Base-by-base conservation (phyloP, 2,329 filamentous ascomycete species). In the Apiospora aurea region DNA sequence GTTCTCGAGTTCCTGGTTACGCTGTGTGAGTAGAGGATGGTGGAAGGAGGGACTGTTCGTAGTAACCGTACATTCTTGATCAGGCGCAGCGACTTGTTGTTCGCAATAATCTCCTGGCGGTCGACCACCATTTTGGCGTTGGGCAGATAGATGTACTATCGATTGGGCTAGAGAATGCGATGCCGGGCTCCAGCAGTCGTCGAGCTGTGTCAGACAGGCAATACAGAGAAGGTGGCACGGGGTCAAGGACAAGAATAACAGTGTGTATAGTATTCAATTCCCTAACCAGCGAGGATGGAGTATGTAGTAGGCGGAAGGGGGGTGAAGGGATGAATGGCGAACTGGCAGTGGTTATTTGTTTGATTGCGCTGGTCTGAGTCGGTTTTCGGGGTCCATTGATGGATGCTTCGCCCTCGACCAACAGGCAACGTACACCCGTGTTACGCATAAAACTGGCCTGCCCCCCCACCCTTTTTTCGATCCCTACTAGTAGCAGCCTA, bases 11-110 rank as follows among this genome's bases (percentile, higher is more conserved):
- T 98, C 95, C 95, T 97, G 76, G 29, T 24, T n/a, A 46, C 14
- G 64, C 67, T 44, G 74, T 80, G 73, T 78, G 73, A 26, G n/a
- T 18, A 41, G 41, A 6, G n/a, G n/a, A 2, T 53, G 14, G 13
- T 10, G 8, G 16, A 38, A 1, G 21, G 18, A 13, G 72, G 64
- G 49, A 34, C 14, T 26, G 46, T 29, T n/a, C 44, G 34, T 68
- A 71, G 64, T 49, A 26, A 49, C 81, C 90, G 77, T 86, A 95
- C 94, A 80, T 92, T 94, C 85, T 94, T 95, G 85, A 97, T 95
- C 79, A 90, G 92, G 75, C 94, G 92, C 80, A 97, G 90, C 80
- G 94, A 95, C 84, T 94, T 90, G 86, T 96, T 96, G 83, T 92
- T 90, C 88, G 90, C 88, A 75, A 90, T 90, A 79, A 89, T 87